Evolutionary conservation across 176 grass and related monocot genomes (phyloP).

Genomic region (Hordeum marinum): DNA sequence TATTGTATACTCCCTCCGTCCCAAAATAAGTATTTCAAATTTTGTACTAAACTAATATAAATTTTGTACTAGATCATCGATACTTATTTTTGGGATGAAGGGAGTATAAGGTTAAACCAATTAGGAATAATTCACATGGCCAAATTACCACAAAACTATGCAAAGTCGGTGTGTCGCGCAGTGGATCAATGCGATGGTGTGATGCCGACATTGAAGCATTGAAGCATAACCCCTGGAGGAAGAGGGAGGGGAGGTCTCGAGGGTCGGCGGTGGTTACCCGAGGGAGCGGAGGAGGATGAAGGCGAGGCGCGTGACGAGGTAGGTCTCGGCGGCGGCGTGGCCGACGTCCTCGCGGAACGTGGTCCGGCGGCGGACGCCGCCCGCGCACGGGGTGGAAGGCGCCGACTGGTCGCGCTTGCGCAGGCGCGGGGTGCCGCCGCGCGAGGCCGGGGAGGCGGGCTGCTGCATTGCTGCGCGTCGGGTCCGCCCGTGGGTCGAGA

Average conservation of each 20-base stretch:
- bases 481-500: background rate
- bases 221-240: background rate
- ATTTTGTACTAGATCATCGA: too few relatives aligned
- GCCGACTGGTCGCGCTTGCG: constrained; percentile 3
- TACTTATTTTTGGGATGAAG: too few relatives aligned
- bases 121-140: background rate
- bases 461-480: constrained; percentile 22
- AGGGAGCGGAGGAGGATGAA: constrained; percentile 83
- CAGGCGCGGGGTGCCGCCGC: constrained; percentile 9
- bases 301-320: constrained; percentile 74
- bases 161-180: background rate
- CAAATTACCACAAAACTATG: background rate
- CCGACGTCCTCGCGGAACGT: constrained; percentile 61
- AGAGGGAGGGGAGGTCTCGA: too few relatives aligned
- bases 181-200: background rate
- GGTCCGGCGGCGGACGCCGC: constrained; percentile 1
- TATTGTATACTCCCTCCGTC: too few relatives aligned
- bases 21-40: too few relatives aligned
- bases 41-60: too few relatives aligned
- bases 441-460: background rate
- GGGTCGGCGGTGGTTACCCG: constrained; percentile 6
- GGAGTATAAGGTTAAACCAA: background rate
- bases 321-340: constrained; percentile 84
- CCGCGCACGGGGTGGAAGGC: background rate
- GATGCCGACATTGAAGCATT: background rate